Evolutionary conservation across 768 basidiomycete genomes (phyloP), one percentile per base, ranked within the genome.

Genomic region (Russula lepida): DNA sequence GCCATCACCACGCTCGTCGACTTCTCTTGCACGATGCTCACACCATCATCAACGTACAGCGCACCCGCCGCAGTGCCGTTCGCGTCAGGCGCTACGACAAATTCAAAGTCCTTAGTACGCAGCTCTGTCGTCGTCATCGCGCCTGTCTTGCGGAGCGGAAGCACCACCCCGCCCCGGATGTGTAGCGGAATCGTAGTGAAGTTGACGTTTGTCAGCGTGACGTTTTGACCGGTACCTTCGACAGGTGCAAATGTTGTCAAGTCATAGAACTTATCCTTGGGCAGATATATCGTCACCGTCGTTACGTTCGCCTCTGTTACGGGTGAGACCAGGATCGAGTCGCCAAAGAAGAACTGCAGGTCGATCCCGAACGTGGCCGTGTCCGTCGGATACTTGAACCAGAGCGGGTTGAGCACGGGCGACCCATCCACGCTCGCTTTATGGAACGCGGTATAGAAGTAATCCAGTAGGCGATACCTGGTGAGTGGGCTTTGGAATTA

Each of bases 381-480:
- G 69, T 88, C 86, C 58, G 80, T 77, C 6, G 86, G 85, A 66
- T 86, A 88, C 62, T 80, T 79, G 78, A 79, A 86, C 77, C 79
- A 87, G 35, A 86, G 69, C 15, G 86, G 84, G 57, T 81, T 75
- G n/a, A 86, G 73, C 28, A 86, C 77, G 5, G 86, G 84, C 0
- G 83, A 82, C n/a, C 86, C 86, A 61, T 82, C 79, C 19, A 74
- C 49, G 60, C 75, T 73, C 2, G 83, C 82, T 50, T 76, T 70
- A 68, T 87, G 84, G 77, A 88, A 82, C 2, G 83, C 78, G 6
- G 86, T 88, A 71, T 85, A 88, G 59, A 88, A 68, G 71, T 88
- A 88, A 68, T 88, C 86, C 51, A 88, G 66, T 4, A 88, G 75
- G 54, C 84, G 84, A 66, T 87, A 86, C 15, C 84, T 85, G 47